Base-by-base conservation (phyloP, 208 protist genomes). In the Leishmania mexicana region DNA sequence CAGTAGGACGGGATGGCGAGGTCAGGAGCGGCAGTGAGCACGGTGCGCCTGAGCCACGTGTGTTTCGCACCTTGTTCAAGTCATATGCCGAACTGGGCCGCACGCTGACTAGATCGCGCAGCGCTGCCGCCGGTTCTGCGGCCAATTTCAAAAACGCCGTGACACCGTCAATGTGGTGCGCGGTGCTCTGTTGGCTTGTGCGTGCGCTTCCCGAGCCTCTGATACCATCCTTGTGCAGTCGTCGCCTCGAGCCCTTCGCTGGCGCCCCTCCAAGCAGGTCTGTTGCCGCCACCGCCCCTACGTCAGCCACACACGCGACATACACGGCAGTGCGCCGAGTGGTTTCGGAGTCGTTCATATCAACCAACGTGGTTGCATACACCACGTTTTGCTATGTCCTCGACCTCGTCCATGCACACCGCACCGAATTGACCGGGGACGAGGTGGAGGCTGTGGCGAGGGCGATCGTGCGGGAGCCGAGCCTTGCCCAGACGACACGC, bases 131-230 rank as follows among this genome's bases (percentile, higher is more conserved):
- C 28, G 24, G 45, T 73, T 42, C 19, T 24, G 4, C 65, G 8
- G 68, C 0, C 21, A 21, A 11, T 19, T 73, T 45, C 21, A 54
- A 1, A 31, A 13, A 1, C 38, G 0, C 15, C 15, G 24, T 83
- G 42, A 83, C 78, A 3, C 51, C 85, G 6, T 60, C 75, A 15
- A 85, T 85, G 81, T 84, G 81, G 85, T 79, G 81, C 58, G 76
- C 73, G 31, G 38, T 90, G 24, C 42, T 93, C 7, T 88, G 84
- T 21, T 53, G 79, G 2, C 85, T 91, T 78, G 51, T 93, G 57
- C 47, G 84, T 7, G 80, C 80, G 45, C 84, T 93, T 42, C 90
- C 90, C 0, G 83, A 87, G 75, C 87, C 90, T 13, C 79, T 93
- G 49, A 80, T 93, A 47, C 84, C 87, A 2, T 40, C 78, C 1